These are phyloP conservation scores for Rhizodiscina lignyota DNA, from an alignment of 495 filamentous ascomycete species.

Conservation along the genomic window DNA sequence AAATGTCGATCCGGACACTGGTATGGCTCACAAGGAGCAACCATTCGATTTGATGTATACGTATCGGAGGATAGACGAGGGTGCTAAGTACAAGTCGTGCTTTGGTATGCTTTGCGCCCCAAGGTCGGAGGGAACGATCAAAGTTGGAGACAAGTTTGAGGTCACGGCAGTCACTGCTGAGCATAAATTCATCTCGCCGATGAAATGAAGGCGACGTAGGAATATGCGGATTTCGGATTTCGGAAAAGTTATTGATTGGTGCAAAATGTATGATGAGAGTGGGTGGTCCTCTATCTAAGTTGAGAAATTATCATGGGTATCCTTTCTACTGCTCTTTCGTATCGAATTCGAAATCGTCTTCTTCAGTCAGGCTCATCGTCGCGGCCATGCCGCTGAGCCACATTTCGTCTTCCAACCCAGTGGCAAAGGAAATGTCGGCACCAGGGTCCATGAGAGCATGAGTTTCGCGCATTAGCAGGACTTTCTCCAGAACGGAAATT, in stretches of 20 bases:
- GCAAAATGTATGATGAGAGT: too few relatives aligned
- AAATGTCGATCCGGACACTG: constrained; percentile 27
- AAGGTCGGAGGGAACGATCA: constrained; percentile 27
- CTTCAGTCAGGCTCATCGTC: neutral
- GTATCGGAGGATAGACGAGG: constrained; percentile 21
- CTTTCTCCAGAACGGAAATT: neutral
- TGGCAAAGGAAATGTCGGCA: neutral
- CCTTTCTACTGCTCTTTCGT: too few relatives aligned
- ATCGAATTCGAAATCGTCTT: too few relatives aligned
- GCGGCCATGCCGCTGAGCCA: neutral
- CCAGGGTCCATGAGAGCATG: neutral
- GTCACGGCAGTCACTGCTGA: constrained; percentile 31
- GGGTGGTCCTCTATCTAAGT: too few relatives aligned
- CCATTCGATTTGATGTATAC: constrained; percentile 26
- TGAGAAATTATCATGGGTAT: too few relatives aligned
- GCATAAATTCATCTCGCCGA: constrained; percentile 11
- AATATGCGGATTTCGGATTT: too few relatives aligned
- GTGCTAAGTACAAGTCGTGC: constrained; percentile 24
- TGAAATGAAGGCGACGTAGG: too few relatives aligned
- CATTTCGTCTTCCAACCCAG: neutral
- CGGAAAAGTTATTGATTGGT: too few relatives aligned
- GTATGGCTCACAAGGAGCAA: constrained; percentile 21
- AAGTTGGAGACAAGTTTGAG: constrained; percentile 37
- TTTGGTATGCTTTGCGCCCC: constrained; percentile 27
- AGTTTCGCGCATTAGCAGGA: neutral